These are phyloP conservation scores for Debaryomyces prosopidis DNA, from an alignment of 805 yeast genomes.

Conservation along the genomic window DNA sequence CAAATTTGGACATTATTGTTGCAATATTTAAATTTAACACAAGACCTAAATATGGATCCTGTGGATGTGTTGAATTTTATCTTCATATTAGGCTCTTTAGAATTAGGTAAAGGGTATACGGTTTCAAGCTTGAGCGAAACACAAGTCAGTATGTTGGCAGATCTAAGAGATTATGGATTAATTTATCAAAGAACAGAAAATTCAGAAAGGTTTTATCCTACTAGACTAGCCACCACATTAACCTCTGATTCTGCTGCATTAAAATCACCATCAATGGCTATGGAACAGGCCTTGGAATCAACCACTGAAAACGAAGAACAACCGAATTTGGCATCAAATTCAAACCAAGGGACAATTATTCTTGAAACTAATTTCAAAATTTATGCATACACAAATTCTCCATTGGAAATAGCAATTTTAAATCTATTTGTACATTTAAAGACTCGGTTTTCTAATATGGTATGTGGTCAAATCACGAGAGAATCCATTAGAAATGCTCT, in stretches of 20 bases:
- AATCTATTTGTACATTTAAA: slow-evolving; percentile 84
- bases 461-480: slow-evolving; percentile 88
- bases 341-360: slow-evolving; percentile 66
- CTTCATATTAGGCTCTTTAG: slow-evolving; percentile 89
- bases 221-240: slow-evolving; percentile 83
- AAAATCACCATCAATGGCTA: slow-evolving; percentile 71
- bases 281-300: slow-evolving; percentile 61
- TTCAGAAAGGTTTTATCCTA: slow-evolving; percentile 77
- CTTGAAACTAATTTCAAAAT: slow-evolving; percentile 92
- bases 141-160: slow-evolving; percentile 83
- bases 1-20: slow-evolving; percentile 92
- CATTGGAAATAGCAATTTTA: slow-evolving; percentile 89
- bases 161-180: slow-evolving; percentile 86
- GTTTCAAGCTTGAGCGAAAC: slow-evolving; percentile 71
- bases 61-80: slow-evolving; percentile 94
- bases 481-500: slow-evolving; percentile 87
- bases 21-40: slow-evolving; percentile 85
- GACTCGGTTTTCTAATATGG: slow-evolving; percentile 87
- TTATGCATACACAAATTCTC: slow-evolving; percentile 91
- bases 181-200: slow-evolving; percentile 63
- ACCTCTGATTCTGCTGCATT: slow-evolving; percentile 80
- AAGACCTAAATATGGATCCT: slow-evolving; percentile 85
- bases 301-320: slow-evolving; percentile 11
- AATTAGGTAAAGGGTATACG: slow-evolving; percentile 84
- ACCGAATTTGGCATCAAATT: slow-evolving; percentile 18